These are phyloP conservation scores for Lachancea waltii DNA, from an alignment of 805 yeast genomes.

Conservation along the genomic window DNA sequence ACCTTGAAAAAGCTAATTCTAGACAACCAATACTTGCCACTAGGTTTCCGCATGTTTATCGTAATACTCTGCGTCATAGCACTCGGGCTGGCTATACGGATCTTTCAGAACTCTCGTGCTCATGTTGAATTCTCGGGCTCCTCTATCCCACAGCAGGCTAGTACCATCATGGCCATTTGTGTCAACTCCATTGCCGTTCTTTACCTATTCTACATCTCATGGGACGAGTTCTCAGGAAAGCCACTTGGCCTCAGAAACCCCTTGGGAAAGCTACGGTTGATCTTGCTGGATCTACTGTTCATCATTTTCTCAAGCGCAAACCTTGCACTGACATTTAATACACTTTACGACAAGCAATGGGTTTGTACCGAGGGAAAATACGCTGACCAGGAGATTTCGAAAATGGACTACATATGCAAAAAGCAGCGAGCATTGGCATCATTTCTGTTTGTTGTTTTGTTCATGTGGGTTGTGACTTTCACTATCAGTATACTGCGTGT, in stretches of 20 bases:
- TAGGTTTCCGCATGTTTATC: constrained; percentile 59
- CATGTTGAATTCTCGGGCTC: constrained; percentile 10
- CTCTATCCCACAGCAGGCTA: constrained; percentile 63
- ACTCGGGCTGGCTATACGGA: constrained; percentile 61
- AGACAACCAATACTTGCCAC: constrained; percentile 75
- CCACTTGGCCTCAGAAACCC: constrained; percentile 90
- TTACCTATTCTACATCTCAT: constrained; percentile 74
- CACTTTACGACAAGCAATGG: constrained; percentile 77
- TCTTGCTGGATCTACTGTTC: constrained; percentile 76
- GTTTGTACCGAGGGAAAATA: constrained; percentile 43
- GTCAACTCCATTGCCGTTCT: constrained; percentile 74
- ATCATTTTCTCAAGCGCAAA: constrained; percentile 88
- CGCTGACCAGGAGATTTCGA: constrained; percentile 26
- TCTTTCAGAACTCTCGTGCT: constrained; percentile 38
- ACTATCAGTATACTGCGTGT: constrained; percentile 77
- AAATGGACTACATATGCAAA: constrained; percentile 53
- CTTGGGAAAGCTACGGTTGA: constrained; percentile 69
- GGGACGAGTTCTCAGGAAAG: constrained; percentile 86
- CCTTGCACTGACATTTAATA: constrained; percentile 75
- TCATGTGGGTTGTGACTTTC: constrained; percentile 81
- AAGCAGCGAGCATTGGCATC: constrained; percentile 75
- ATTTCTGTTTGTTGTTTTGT: constrained; percentile 66
- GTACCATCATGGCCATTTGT: constrained; percentile 86
- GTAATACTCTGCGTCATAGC: constrained; percentile 58
- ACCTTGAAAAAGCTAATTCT: constrained; percentile 52